Percentiles rank a stretch among this genome's conserved stretches.
These are phyloP conservation scores for Aureobasidium sp. DNA, from an alignment of 2,329 filamentous ascomycete species.

Conservation along the genomic window DNA sequence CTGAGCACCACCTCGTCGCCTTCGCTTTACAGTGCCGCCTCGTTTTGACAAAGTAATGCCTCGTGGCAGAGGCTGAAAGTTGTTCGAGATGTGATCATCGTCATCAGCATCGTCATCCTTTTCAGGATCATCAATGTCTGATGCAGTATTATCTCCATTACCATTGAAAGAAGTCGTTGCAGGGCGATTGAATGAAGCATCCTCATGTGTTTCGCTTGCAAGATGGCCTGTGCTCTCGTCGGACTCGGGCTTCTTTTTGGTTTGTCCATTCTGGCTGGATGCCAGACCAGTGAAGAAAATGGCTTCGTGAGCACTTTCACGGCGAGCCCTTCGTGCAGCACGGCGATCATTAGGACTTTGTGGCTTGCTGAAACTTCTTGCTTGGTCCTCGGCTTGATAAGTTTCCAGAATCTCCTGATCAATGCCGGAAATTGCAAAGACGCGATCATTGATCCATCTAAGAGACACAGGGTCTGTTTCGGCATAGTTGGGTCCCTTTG, in stretches of 20 bases:
- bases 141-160: conserved; percentile 4
- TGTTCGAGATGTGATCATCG: conserved; percentile 3
- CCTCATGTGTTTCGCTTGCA: not conserved
- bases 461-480: conserved; percentile 6
- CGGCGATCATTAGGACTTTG: conserved; percentile 2
- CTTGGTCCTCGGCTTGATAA: conserved; percentile 8
- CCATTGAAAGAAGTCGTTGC: not conserved
- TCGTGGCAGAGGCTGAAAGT: conserved; percentile 1
- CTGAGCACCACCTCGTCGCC: conserved; percentile 12
- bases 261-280: not conserved
- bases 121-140: not conserved
- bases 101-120: conserved; percentile 11
- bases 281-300: not conserved
- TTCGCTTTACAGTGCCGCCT: not conserved
- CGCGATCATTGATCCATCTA: not conserved
- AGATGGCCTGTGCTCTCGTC: not conserved
- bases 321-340: conserved; percentile 5
- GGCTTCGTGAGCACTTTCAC: conserved; percentile 5
- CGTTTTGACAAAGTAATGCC: conserved; percentile 7
- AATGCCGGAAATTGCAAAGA: conserved; percentile 1
- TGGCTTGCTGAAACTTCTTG: not conserved
- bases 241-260: not conserved
- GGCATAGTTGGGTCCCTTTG: not conserved
- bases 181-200: not conserved
- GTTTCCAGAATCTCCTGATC: not conserved